Evolutionary conservation across 257 asterid genomes (phyloP), one percentile per base, ranked within the genome.

Genomic region (Echites panduratus): DNA sequence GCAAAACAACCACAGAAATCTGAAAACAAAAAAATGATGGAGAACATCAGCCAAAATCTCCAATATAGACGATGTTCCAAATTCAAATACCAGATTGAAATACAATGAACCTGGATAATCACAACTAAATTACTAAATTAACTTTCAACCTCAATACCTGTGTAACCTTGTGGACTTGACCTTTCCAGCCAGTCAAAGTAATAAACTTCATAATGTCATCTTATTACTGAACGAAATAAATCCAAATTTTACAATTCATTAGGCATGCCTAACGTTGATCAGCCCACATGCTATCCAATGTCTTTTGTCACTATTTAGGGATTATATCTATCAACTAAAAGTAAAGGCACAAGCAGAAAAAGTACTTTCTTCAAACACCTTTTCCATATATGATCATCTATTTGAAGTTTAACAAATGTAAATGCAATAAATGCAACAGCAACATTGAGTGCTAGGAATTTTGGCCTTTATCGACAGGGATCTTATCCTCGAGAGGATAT

Each of bases 1-100:
- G 84, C 75, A 75, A 78, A 75, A 94, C 99, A 70, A 84, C 96
- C 73, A 79, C 85, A 71, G 87, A 76, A 71, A 94, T 88, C 97
- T 91, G 93, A 71, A 75, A 66, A 24, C 27, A 11, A 53, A 75
- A 48, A 65, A 70, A 56, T 38, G 2, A 52, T 40, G 12, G 49
- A 66, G 52, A 53, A 64, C 56, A 41, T 72, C 61, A 70, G 75
- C 40, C 40, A 26, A 56, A 58, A 49, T 35, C 27, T 47, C 19
- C 10, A 53, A 66, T 41, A 5, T 8, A 66, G 24, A 56, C 22
- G 63, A 56, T 22, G 0, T 56, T 56, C 63, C 63, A 22, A 56
- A 24, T 14, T 32, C 67, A 62, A 62, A 62, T 5, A 27, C 9
- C n/a, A 65, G 14, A 65, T 38, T 17, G 9, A 44, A 1, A 45